Conservation (phyloP, 1,284 basidiomycete species). For the Boletus mariae region DNA sequence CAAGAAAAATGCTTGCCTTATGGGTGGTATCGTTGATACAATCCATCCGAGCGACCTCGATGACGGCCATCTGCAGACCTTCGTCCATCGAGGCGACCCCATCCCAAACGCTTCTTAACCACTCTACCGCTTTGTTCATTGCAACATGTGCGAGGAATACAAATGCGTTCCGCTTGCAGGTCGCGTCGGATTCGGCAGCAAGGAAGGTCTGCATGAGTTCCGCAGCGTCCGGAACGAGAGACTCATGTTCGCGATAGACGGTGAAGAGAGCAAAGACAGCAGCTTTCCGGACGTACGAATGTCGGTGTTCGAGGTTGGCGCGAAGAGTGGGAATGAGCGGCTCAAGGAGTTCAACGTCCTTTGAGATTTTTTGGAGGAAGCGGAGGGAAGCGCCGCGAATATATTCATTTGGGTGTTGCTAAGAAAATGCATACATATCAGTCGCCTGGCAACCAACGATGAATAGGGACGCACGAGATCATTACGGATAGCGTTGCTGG, state of each 20-base stretch:
- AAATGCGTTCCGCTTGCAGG: constrained; percentile 97
- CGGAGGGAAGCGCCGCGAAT: constrained; percentile 96
- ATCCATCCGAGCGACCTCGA: constrained; percentile 92
- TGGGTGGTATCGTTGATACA: constrained; percentile 82
- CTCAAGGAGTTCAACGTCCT: constrained; percentile 93
- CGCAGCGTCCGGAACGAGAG: constrained; percentile 94
- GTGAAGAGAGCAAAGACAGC: constrained; percentile 95
- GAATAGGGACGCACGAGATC: constrained; percentile 67
- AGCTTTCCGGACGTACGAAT: constrained; percentile 98
- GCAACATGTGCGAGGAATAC: constrained; percentile 90
- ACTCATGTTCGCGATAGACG: constrained; percentile 92
- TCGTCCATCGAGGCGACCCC: constrained; percentile 86
- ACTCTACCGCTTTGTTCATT: constrained; percentile 89
- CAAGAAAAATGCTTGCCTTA: constrained; percentile 48
- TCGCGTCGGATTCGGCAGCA: constrained; percentile 93
- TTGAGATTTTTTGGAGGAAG: constrained; percentile 93
- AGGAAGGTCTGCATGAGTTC: constrained; percentile 98
- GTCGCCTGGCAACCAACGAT: neutral
- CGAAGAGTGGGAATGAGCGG: constrained; percentile 93
- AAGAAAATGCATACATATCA: neutral
- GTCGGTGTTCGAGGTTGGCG: constrained; percentile 94
- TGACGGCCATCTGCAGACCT: constrained; percentile 92
- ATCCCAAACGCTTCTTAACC: constrained; percentile 84
- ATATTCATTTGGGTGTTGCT: constrained; percentile 99
- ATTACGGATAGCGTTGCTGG: constrained; percentile 94